Conservation (phyloP, 1,284 basidiomycete species). For the Heliocybe sulcata region DNA sequence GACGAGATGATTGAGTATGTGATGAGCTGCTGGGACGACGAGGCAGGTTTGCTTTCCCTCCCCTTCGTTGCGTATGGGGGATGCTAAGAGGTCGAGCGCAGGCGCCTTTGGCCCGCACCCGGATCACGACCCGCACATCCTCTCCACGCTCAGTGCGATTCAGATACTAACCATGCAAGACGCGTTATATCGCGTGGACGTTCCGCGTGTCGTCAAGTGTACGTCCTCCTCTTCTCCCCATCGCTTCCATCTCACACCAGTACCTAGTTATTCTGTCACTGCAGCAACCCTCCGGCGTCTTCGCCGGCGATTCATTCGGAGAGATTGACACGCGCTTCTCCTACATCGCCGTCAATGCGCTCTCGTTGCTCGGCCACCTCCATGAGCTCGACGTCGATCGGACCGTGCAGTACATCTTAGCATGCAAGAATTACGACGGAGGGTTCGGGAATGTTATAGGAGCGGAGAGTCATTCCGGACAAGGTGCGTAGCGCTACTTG, state of each 20-base stretch:
- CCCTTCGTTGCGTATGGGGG: conserved; percentile 6
- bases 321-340: conserved; percentile 91
- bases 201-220: conserved; percentile 74
- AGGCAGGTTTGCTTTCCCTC: conserved; percentile 56
- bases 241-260: neutral
- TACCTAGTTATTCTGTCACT: conserved; percentile 65
- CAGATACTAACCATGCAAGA: conserved; percentile 89
- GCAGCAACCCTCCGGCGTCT: conserved; percentile 81
- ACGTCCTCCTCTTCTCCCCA: conserved; percentile 18
- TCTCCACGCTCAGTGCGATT: conserved; percentile 84
- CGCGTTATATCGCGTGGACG: conserved; percentile 67
- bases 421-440: conserved; percentile 92
- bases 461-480: conserved; percentile 88
- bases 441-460: conserved; percentile 84
- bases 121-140: conserved; percentile 87
- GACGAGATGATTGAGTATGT: conserved; percentile 89
- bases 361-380: conserved; percentile 78
- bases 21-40: conserved; percentile 89
- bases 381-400: conserved; percentile 53
- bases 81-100: conserved; percentile 22
- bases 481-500: conserved; percentile 52
- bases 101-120: conserved; percentile 92
- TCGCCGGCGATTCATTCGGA: conserved; percentile 86
- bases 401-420: conserved; percentile 67
- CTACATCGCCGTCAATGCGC: conserved; percentile 78